phyloP scores from a whole-genome alignment of 2,329 filamentous ascomycete genomes.

The Aureobasidium subglaciale region DNA sequence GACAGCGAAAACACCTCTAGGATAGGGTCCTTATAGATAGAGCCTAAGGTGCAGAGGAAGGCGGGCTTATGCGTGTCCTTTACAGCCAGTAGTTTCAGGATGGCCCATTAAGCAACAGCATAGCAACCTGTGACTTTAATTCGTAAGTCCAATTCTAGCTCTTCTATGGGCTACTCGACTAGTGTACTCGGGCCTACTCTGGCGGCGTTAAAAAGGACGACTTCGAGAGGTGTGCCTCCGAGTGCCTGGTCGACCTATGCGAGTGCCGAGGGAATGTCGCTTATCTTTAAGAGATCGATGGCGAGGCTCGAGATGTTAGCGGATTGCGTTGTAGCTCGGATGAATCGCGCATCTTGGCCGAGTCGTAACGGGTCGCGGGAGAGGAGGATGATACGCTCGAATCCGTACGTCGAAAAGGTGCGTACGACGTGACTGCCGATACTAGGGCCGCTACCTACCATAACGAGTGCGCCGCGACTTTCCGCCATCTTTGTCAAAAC shows the following conservation, averaged over 20 bases:
- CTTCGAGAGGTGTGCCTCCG: constrained; percentile 36
- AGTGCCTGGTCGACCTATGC: constrained; percentile 33
- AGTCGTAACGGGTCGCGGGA: constrained; percentile 39
- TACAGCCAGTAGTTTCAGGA: constrained; percentile 36
- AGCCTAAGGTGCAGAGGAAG: constrained; percentile 25
- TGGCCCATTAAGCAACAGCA: constrained; percentile 39
- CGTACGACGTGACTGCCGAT: constrained; percentile 39
- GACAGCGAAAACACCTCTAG: constrained; percentile 44
- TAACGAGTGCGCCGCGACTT: constrained; percentile 22
- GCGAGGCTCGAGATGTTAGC: constrained; percentile 38
- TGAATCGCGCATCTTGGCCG: constrained; percentile 27
- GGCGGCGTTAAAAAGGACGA: constrained; percentile 49
- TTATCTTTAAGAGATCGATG: constrained; percentile 39
- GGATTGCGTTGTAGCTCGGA: constrained; percentile 27
- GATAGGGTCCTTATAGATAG: constrained; percentile 42
- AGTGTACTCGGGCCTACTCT: constrained; percentile 38
- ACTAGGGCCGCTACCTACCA: constrained; percentile 44
- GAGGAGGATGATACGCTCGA: constrained; percentile 43
- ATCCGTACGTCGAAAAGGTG: constrained; percentile 38
- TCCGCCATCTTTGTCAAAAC: too few species aligned
- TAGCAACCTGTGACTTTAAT: constrained; percentile 45
- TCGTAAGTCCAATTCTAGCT: constrained; percentile 46
- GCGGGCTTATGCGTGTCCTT: constrained; percentile 14
- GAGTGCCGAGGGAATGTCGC: constrained; percentile 33
- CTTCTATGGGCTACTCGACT: constrained; percentile 36